Base-by-base conservation (phyloP, 2,329 filamentous ascomycete genomes). In the Claviceps paspali region DNA sequence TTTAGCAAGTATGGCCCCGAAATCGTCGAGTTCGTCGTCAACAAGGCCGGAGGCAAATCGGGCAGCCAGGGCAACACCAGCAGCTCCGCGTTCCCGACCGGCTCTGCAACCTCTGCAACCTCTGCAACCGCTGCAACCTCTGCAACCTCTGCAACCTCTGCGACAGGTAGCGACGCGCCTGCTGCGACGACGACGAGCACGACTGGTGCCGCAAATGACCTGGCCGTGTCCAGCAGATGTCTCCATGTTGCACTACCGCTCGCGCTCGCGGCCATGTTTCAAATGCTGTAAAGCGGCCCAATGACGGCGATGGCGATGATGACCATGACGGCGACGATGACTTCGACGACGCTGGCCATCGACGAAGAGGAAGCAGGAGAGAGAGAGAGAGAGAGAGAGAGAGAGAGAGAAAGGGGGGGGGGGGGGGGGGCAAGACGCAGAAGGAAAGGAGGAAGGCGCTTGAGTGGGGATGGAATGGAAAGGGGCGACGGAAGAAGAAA, bases 11-110 rank as follows among this genome's bases (percentile, higher is more conserved):
- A 63, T 45, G 52, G 52, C 29, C 43, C 47, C 14, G 48, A 58
- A 2, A 51, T 56, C 3, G 51, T 52, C 36, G 47, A 60, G 14
- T 61, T 56, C 41, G 47, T 63, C 26, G 50, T 60, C 23, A 41
- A 50, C 27, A 52, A 48, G 30, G 62, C 53, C 40, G 28, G 14
- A 15, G 10, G 12, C 10, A 29, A 17, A 7, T 29, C 19, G n/a
- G n/a, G n/a, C 24, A 30, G 19, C 12, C 22, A 21, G 18, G 23
- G 31, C 35, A 19, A 12, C 38, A 29, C 19, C 30, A 15, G 22
- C 37, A 23, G 29, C 35, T 29, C 38, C 4, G n/a, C 34, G 6
- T 6, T 19, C 22, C 34, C 38, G 5, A 29, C 17, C 12, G 36
- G 30, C 11, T 29, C 14, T n/a, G n/a, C n/a, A n/a, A n/a, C n/a